Base-by-base conservation (phyloP, 208 protist genomes). In the Leishmania guyanensis region DNA sequence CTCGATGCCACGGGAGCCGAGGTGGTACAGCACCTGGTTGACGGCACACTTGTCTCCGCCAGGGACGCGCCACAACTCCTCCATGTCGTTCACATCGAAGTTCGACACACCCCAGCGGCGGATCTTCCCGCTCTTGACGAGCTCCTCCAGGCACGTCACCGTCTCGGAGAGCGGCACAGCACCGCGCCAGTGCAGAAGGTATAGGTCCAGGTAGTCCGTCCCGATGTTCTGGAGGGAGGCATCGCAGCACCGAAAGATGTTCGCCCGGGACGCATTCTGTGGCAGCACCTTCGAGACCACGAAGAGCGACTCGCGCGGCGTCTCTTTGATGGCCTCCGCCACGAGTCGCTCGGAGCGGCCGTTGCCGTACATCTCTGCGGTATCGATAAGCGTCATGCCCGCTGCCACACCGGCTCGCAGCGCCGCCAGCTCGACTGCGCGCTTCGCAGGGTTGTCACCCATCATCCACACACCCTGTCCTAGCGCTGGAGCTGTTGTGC, bases 221-320 rank as follows among this genome's bases (percentile, higher is more conserved):
- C 88, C 85, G 53, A 98, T 86, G 50, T 92, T 77, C 39, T 69
- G 75, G 56, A 98, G 83, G 8, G 90, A 91, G 76, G 92, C 64
- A 65, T 90, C 72, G 78, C 91, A 97, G 75, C 92, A 92, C 60
- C 78, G 64, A 71, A 89, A 85, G 12, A 99, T 96, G 74, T 91
- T 46, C 64, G 90, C 78, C 22, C 83, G 87, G 29, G 85, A 81
- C 48, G 98, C 97, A 78, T 97, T 93, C 9, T 84, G 96, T 33
- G 97, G 97, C 80, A 95, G 95, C 69, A 99, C 86, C 82, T 99
- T 99, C 12, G 93, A 96, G 0, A 96, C 97, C 48, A 99, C 77
- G 75, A 96, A 99, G 51, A 98, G 78, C 66, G 96, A 85, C 20
- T 98, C 94, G 33, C 97, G 89, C 5, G 80, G 75, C 10, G 60